These are phyloP conservation scores for Coccomyxa subellipsoidea DNA, from an alignment of 163 green algal species.

Conservation along the genomic window DNA sequence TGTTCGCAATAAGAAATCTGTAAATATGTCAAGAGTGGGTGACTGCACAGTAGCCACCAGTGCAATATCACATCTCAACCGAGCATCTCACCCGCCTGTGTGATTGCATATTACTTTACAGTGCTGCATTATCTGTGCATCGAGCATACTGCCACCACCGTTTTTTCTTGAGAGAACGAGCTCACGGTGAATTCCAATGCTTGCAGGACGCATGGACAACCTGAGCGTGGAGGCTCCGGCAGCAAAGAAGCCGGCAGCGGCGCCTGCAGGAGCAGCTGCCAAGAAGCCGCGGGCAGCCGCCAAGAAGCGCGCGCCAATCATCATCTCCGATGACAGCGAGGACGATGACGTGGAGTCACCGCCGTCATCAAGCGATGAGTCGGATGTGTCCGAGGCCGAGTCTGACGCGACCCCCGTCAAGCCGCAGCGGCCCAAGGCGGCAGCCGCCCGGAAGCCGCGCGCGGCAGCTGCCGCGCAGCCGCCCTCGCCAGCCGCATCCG, in stretches of 20 bases:
- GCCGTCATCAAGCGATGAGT: constrained; percentile 5
- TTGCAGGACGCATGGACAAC: constrained; percentile 2
- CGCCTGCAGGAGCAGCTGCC: background rate
- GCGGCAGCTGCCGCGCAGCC: constrained; percentile 18
- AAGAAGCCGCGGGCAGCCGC: background rate
- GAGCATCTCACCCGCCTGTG: too few species aligned
- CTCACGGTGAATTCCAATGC: too few species aligned
- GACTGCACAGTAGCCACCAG: too few species aligned
- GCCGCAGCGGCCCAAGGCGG: background rate
- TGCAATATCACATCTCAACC: too few species aligned
- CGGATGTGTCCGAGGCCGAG: background rate
- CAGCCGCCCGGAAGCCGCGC: constrained; percentile 20
- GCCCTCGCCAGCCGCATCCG: too few species aligned
- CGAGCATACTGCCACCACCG: too few species aligned
- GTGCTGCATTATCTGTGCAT: too few species aligned
- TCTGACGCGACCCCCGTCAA: background rate
- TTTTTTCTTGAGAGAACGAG: too few species aligned
- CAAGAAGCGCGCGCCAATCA: background rate
- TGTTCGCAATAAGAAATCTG: too few species aligned
- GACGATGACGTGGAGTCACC: constrained; percentile 30
- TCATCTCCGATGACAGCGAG: constrained; percentile 21
- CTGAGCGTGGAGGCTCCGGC: background rate
- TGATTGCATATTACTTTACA: too few species aligned
- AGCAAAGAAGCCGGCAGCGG: background rate
- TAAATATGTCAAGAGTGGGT: too few species aligned